Conservation (phyloP, 768 basidiomycete genomes). For the Hydnum rufescens region DNA sequence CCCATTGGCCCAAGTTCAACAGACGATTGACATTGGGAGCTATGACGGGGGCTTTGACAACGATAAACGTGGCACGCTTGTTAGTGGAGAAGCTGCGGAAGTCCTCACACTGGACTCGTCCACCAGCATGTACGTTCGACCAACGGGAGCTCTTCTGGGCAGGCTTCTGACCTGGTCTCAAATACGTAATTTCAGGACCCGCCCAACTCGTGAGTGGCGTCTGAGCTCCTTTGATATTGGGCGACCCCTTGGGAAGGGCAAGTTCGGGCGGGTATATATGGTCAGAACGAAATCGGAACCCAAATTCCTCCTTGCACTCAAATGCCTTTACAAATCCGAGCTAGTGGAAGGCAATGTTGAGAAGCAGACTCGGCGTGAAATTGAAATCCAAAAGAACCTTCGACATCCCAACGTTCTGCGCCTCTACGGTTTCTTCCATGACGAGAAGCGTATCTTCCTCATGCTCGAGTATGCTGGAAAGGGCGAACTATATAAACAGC, state of each 20-base stretch:
- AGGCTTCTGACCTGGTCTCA: slow-evolving; percentile 4
- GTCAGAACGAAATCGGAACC: slow-evolving; percentile 79
- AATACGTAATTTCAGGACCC: slow-evolving; percentile 25
- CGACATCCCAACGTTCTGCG: slow-evolving; percentile 88
- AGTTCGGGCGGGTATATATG: slow-evolving; percentile 98
- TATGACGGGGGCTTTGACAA: slow-evolving; percentile 98
- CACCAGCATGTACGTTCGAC: slow-evolving; percentile 20
- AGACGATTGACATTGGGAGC: slow-evolving; percentile 49
- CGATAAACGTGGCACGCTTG: slow-evolving; percentile 42
- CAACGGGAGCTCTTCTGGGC: slow-evolving; percentile 13
- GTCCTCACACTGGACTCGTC: slow-evolving; percentile 72
- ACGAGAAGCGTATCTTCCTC: slow-evolving; percentile 90
- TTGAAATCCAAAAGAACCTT: slow-evolving; percentile 93
- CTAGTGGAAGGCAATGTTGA: slow-evolving; percentile 81
- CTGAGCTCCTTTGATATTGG: slow-evolving; percentile 84
- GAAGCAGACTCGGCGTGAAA: slow-evolving; percentile 92
- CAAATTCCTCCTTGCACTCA: slow-evolving; percentile 87
- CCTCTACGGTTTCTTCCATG: slow-evolving; percentile 95
- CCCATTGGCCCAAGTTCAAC: background rate
- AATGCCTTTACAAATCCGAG: slow-evolving; percentile 92
- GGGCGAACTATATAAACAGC: slow-evolving; percentile 92
- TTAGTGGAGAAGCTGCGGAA: slow-evolving; percentile 60
- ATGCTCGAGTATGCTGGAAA: slow-evolving; percentile 97
- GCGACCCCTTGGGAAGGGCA: slow-evolving; percentile 92
- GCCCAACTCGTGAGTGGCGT: slow-evolving; percentile 69